These are phyloP conservation scores for Mucor circinelloides DNA, from an alignment of 371 early-diverging fungal species.

Conservation along the genomic window DNA sequence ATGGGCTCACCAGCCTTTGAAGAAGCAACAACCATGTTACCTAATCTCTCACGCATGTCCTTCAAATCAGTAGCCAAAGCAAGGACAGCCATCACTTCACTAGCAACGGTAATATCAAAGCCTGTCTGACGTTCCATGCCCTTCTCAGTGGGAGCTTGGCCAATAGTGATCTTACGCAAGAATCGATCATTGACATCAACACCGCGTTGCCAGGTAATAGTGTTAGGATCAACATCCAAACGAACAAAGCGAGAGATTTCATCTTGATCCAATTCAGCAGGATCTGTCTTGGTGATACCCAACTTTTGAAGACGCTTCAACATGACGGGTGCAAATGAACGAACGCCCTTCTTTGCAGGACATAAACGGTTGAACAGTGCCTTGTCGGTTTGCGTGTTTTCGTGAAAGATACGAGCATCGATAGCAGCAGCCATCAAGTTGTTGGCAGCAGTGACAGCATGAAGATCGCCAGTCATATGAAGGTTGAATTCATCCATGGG, in stretches of 20 bases:
- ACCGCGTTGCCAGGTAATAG: conserved; percentile 96
- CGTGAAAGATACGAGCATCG: conserved; percentile 97
- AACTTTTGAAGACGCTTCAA: conserved; percentile 78
- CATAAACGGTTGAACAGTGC: conserved; percentile 90
- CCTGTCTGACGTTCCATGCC: conserved; percentile 88
- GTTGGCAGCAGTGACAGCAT: conserved; percentile 96
- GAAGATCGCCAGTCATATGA: conserved; percentile 97
- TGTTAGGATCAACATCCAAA: conserved; percentile 89
- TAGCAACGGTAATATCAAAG: conserved; percentile 96
- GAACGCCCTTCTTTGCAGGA: conserved; percentile 83
- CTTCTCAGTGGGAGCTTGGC: conserved; percentile 85
- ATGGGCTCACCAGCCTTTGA: conserved; percentile 82
- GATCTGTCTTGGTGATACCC: conserved; percentile 81
- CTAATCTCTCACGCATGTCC: conserved; percentile 93
- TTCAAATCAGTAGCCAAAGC: conserved; percentile 85
- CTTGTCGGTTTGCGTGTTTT: conserved; percentile 85
- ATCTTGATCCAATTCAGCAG: conserved; percentile 77
- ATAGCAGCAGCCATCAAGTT: conserved; percentile 97
- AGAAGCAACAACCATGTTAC: conserved; percentile 92
- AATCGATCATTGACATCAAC: conserved; percentile 96
- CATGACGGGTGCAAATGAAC: conserved; percentile 85
- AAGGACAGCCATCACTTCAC: conserved; percentile 96
- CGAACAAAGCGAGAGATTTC: conserved; percentile 82
- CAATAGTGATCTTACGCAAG: conserved; percentile 88
- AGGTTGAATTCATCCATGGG: conserved; percentile 99